Percentiles rank a stretch among this genome's conserved stretches.
phyloP scores from a whole-genome alignment of 345 rosid species.

The Hibiscus tridactylites region DNA sequence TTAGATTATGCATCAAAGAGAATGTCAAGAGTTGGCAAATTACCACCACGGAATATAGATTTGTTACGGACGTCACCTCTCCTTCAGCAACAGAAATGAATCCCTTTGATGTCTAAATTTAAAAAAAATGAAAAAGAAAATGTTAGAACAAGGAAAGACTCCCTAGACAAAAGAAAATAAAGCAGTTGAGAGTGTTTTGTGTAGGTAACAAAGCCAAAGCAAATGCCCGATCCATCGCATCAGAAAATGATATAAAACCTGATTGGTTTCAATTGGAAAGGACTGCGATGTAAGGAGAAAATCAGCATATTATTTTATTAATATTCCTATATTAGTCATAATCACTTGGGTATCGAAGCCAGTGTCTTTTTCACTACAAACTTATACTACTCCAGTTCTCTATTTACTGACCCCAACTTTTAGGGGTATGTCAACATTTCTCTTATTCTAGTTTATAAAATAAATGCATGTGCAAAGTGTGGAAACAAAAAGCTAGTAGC shows the following conservation, averaged over 20 bases:
- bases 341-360: neutral
- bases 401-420: neutral
- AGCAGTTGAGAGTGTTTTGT: neutral
- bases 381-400: neutral
- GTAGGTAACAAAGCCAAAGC: neutral
- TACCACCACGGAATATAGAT: slow-evolving; percentile 85
- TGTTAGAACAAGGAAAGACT: slow-evolving; percentile 14
- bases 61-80: slow-evolving; percentile 74
- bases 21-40: slow-evolving; percentile 21
- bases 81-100: slow-evolving; percentile 69
- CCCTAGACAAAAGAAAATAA: neutral
- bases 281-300: too few relatives aligned
- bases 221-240: neutral
- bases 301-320: neutral
- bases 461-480: too few relatives aligned
- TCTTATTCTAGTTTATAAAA: too few relatives aligned
- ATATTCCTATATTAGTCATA: neutral
- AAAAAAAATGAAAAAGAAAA: neutral
- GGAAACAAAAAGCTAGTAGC: too few relatives aligned
- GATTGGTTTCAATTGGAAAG: neutral
- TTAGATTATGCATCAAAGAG: slow-evolving; percentile 1
- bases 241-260: neutral
- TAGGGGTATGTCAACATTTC: too few relatives aligned
- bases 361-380: neutral
- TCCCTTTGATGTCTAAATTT: slow-evolving; percentile 57